These are phyloP conservation scores for Hirsutella minnesotensis DNA, from an alignment of 2,329 filamentous ascomycete species.

Conservation along the genomic window DNA sequence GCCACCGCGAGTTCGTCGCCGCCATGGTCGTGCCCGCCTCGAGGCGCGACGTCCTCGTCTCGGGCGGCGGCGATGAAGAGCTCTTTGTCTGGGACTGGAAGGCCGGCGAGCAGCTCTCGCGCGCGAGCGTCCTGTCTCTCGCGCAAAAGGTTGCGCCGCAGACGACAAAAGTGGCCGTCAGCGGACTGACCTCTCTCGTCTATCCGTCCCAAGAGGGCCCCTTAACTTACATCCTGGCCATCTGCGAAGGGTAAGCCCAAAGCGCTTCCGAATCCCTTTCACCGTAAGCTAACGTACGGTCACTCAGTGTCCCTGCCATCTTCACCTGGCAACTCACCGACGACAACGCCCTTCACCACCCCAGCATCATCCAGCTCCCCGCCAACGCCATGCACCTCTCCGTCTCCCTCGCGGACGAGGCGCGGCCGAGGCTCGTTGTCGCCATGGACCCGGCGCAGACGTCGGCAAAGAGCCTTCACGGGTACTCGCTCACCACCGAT, in stretches of 20 bases:
- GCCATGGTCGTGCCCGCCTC: conserved; percentile 53
- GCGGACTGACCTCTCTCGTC: conserved; percentile 24
- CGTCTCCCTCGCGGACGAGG: conserved; percentile 9
- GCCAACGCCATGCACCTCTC: conserved; percentile 54
- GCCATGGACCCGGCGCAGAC: conserved; percentile 25
- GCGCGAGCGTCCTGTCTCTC: conserved; percentile 36
- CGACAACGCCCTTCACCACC: conserved; percentile 37
- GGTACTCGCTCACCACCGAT: conserved; percentile 18
- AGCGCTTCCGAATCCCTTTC: neutral
- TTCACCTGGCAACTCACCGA: conserved; percentile 48
- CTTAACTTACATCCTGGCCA: conserved; percentile 31
- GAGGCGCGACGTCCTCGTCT: conserved; percentile 55
- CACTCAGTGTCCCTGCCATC: conserved; percentile 43
- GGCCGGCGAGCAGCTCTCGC: conserved; percentile 38
- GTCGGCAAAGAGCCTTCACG: conserved; percentile 17
- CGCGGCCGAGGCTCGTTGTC: conserved; percentile 21
- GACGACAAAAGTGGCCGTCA: conserved; percentile 34
- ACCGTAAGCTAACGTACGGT: neutral
- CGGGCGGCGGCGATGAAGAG: conserved; percentile 74
- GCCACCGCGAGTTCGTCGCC: conserved; percentile 76
- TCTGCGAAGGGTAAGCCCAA: conserved; percentile 42
- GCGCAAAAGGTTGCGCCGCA: conserved; percentile 24
- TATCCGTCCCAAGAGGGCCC: conserved; percentile 16
- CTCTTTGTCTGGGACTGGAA: conserved; percentile 79
- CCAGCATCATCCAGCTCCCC: conserved; percentile 35